Percentiles rank a stretch among this genome's conserved stretches.
Evolutionary conservation across 306 rosid species (phyloP).

Genomic region (Rosa persica): DNA sequence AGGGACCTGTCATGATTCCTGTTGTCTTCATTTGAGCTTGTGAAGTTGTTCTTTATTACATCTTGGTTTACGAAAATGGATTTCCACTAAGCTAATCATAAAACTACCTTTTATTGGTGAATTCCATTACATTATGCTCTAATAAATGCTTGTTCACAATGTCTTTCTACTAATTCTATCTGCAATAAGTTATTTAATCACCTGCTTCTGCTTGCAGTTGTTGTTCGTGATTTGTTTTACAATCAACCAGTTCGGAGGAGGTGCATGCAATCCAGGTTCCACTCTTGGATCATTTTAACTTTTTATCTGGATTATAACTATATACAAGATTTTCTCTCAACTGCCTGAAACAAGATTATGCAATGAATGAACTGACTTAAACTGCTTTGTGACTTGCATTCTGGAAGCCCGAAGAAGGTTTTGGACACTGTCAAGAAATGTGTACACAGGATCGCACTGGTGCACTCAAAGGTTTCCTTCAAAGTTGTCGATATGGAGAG

Average conservation of each 20-base stretch:
- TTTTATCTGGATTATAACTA: not conserved
- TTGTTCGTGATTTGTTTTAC: conserved; percentile 87
- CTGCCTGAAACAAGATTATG: conserved; percentile 32
- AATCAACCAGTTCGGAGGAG: conserved; percentile 97
- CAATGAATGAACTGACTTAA: conserved; percentile 41
- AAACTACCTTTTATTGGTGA: not conserved
- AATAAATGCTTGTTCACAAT: not conserved
- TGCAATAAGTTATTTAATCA: conserved; percentile 15
- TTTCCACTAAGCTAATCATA: not conserved
- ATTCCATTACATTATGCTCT: not conserved
- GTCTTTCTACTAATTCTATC: not conserved
- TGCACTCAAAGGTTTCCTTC: conserved; percentile 59
- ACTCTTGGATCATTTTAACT: not conserved
- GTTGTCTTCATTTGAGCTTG: not conserved
- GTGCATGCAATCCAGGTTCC: conserved; percentile 76
- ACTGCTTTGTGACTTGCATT: conserved; percentile 27
- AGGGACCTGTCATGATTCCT: not conserved
- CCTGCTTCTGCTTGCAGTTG: conserved; percentile 50
- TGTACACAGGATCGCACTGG: conserved; percentile 59
- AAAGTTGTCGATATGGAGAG: conserved; percentile 77
- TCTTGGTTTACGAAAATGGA: not conserved
- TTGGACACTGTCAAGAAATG: conserved; percentile 81
- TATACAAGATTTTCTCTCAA: conserved; percentile 1
- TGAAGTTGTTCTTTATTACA: not conserved
- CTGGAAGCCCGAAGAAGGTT: conserved; percentile 79